Evolutionary conservation across 306 rosid species (phyloP), one percentile per base, ranked within the genome.

Genomic region (Datisca glomerata): DNA sequence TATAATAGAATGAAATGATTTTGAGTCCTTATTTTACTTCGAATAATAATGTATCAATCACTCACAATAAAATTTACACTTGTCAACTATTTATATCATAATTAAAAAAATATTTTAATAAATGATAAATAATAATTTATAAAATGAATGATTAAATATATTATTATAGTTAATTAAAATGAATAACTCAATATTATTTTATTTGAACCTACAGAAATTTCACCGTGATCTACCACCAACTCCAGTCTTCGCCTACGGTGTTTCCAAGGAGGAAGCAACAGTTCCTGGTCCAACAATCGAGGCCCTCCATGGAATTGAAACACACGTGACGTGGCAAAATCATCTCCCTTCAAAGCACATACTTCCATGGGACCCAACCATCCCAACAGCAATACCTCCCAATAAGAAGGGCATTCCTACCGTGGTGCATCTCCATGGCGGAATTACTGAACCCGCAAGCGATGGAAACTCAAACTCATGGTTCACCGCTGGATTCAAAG

Each of bases 211-310:
- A 34, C 75, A 85, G 96, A 85, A 80, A 74, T 85, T 85, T 56
- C 96, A 85, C 47, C 56, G 72, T 35, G 89, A 85, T 45, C 68
- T 85, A 1, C 93, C 80, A 0, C 60, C 81, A 4, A 64, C 96
- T 1, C 62, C 71, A 0, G 93, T 77, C 12, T 85, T 69, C 18
- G 93, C 93, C 14, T 85, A 49, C 18, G 96, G 96, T 16, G n/a
- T 22, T 35, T 43, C 19, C 19, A 49, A 43, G 42, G 18, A 5
- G 10, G 21, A 14, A 2, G 93, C 96, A 32, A 74, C 89, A 2
- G 57, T 85, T 22, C 96, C 96, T 0, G 96, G 96, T 25, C 96
- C 96, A 13, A 77, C 89, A 6, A 80, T 85, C 13, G 89, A 80
- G 57, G 74, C 93, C 32, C 45, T 64, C 8, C 51, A 69, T 0